Percentiles rank a stretch among this genome's conserved stretches.
Evolutionary conservation across 495 filamentous ascomycete species (phyloP).

Genomic region (Hypomontagnella submonticulosa): DNA sequence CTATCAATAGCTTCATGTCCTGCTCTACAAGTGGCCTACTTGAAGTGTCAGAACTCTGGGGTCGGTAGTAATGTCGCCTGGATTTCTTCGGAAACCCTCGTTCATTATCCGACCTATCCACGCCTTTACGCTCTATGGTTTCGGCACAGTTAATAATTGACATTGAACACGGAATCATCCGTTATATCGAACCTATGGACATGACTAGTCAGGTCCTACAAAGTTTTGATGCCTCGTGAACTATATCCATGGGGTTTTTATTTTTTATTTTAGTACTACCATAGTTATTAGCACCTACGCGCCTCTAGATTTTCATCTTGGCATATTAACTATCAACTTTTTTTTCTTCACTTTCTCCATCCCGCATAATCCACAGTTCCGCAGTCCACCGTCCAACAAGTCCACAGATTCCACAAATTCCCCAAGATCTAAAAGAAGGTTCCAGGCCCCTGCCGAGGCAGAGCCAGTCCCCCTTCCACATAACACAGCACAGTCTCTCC

Average conservation of each 20-base stretch:
- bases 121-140: neutral
- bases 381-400: conserved; percentile 35
- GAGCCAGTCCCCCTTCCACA: conserved; percentile 15
- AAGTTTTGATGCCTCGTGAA: too few species aligned
- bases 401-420: conserved; percentile 10
- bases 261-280: neutral
- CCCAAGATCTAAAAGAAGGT: conserved; percentile 1
- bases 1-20: too few species aligned
- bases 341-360: conserved; percentile 1
- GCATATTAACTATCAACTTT: conserved; percentile 20
- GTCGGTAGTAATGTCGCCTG: conserved; percentile 2
- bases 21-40: too few species aligned
- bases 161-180: neutral
- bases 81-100: conserved; percentile 11
- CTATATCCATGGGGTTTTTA: too few species aligned
- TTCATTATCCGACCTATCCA: conserved; percentile 11
- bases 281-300: conserved; percentile 4
- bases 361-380: conserved; percentile 35
- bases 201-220: too few species aligned
- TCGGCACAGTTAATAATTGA: neutral
- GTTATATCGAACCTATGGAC: conserved; percentile 14
- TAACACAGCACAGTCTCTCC: conserved; percentile 6
- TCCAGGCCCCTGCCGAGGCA: conserved; percentile 35
- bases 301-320: conserved; percentile 20
- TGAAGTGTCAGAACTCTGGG: too few species aligned